Base-by-base conservation (phyloP, 768 basidiomycete species). In the Mycena alexandri region DNA sequence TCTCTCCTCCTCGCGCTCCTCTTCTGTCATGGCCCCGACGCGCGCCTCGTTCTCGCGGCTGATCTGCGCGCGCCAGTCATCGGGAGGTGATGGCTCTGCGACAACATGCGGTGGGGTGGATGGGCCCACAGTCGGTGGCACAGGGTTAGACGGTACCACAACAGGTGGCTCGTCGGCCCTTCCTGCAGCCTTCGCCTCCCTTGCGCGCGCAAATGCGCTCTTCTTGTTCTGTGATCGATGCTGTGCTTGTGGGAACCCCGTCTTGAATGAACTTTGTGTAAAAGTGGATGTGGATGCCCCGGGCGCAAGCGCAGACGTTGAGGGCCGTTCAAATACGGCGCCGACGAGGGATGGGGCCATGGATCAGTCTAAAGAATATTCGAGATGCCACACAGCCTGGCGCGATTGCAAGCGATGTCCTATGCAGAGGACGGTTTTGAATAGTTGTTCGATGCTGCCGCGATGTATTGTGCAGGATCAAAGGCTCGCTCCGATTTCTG, bases 1-100 rank as follows among this genome's bases (percentile, higher is more conserved):
- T 48, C 83, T 81, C 76, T 92, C 94, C 57, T 85, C 77, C 67
- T 90, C 88, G 12, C 89, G 82, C 75, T 96, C 92, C 17, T 88
- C 87, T 13, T 86, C 85, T 3, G 85, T 84, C 95, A 96, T 96
- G 1, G 73, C 76, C 19, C 86, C 86, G 2, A 96, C 85, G 33
- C 79, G 78, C 13, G 79, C 77, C 63, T 85, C 82, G 69, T 96
- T 96, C 73, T 94, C 92, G 61, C 82, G 81, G 71, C 86, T 88
- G 59, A 90, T 86, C 71, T 87, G 87, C 12, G 77, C 78, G 61
- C 87, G 81, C 85, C 90, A 89, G 53, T 81, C 79, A 67, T 80
- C 76, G 1, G 75, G 6, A 29, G 29, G 29, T 29, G 29, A 29
- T 29, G 29, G 41, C 19, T 55, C 54, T 38, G 69, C 63, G 21